These are phyloP conservation scores for Geotrichum europaeum DNA, from an alignment of 1,139 yeast species.

Conservation along the genomic window DNA sequence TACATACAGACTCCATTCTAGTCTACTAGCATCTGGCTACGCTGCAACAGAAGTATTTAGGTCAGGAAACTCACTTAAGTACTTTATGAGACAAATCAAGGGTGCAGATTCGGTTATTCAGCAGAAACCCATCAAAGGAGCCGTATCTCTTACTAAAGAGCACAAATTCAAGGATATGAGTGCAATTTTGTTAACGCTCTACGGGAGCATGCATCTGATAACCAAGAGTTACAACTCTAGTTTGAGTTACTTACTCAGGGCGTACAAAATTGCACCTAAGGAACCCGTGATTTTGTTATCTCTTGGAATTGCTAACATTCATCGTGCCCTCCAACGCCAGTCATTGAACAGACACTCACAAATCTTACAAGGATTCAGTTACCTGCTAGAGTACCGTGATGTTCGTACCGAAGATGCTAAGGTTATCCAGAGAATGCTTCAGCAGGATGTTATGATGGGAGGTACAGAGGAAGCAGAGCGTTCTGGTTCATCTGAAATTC, in stretches of 20 bases:
- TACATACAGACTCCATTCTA: constrained; percentile 58
- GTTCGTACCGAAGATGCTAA: constrained; percentile 32
- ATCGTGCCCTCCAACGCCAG: constrained; percentile 86
- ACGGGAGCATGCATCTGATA: constrained; percentile 75
- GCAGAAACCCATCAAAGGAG: constrained; percentile 58
- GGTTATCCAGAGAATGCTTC: constrained; percentile 1
- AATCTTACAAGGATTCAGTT: constrained; percentile 78
- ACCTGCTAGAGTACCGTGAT: constrained; percentile 62
- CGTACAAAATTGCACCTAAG: constrained; percentile 39
- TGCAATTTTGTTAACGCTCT: constrained; percentile 67
- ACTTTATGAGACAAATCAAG: constrained; percentile 78
- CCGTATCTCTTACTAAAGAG: constrained; percentile 60
- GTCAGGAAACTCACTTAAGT: constrained; percentile 81
- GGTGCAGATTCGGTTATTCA: constrained; percentile 69
- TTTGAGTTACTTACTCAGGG: constrained; percentile 55
- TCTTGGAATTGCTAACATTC: constrained; percentile 77
- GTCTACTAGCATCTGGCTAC: constrained; percentile 60
- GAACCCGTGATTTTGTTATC: constrained; percentile 77
- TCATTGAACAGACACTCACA: constrained; percentile 82
- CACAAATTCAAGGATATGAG: constrained; percentile 42
- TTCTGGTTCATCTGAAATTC: neutral
- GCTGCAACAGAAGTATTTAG: constrained; percentile 56
- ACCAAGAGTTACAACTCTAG: constrained; percentile 79
- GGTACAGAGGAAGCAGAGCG: constrained; percentile 26
- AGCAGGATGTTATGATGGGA: constrained; percentile 22